A percentile compares a stretch with the other conserved stretches of the same genome.
phyloP scores from a whole-genome alignment of 257 asterid genomes.

The Orobanche coerulescens region DNA sequence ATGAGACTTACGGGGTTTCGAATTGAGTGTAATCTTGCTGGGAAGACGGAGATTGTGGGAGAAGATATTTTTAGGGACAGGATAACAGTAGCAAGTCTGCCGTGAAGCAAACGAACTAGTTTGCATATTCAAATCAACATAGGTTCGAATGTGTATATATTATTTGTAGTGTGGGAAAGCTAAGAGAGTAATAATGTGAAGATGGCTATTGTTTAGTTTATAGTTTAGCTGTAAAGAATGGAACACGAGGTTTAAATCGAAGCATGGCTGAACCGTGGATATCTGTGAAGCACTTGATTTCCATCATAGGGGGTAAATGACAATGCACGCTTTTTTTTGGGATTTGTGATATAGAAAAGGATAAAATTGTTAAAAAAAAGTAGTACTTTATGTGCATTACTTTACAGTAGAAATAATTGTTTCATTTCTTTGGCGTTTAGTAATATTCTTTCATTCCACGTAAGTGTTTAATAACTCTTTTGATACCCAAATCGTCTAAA shows the following conservation, averaged over 20 bases:
- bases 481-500: too few species aligned
- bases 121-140: slow-evolving; percentile 45
- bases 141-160: slow-evolving; percentile 12
- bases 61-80: slow-evolving; percentile 43
- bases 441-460: too few species aligned
- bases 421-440: too few species aligned
- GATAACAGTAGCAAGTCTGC: slow-evolving; percentile 49
- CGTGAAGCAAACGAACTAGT: slow-evolving; percentile 57
- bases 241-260: neutral
- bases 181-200: neutral
- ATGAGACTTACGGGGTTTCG: slow-evolving; percentile 18
- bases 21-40: slow-evolving; percentile 16
- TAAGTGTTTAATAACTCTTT: too few species aligned
- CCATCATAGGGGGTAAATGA: too few species aligned
- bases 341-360: too few species aligned
- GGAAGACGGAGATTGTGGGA: slow-evolving; percentile 30
- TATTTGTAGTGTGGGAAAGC: neutral
- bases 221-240: neutral
- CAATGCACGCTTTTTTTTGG: too few species aligned
- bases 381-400: too few species aligned
- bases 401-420: too few species aligned
- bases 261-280: neutral
- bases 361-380: too few species aligned
- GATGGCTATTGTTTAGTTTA: neutral
- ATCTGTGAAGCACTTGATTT: neutral